Evolutionary conservation across 1,284 basidiomycete genomes (phyloP).

Genomic region (Athelia psychrophila): DNA sequence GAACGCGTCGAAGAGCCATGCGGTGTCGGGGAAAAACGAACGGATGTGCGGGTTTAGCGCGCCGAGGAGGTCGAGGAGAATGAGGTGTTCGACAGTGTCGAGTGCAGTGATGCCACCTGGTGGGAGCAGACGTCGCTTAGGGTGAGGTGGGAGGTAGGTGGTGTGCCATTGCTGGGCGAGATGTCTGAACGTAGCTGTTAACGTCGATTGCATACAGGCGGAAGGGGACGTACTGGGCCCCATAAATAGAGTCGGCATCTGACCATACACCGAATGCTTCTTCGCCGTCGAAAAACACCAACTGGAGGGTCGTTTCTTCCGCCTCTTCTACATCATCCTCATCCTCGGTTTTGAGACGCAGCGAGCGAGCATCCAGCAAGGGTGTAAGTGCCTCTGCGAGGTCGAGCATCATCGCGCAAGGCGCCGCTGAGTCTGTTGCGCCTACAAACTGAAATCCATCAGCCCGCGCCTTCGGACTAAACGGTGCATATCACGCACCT

Average conservation of each 20-base stretch:
- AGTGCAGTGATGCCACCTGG: constrained; percentile 58
- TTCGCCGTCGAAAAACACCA: constrained; percentile 98
- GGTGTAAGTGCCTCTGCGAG: constrained; percentile 78
- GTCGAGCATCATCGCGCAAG: constrained; percentile 93
- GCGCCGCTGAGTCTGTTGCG: constrained; percentile 95
- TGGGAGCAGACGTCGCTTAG: constrained; percentile 55
- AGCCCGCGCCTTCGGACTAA: background rate
- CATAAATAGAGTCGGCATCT: constrained; percentile 88
- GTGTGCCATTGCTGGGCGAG: constrained; percentile 81
- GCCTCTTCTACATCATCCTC: constrained; percentile 73
- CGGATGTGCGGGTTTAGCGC: constrained; percentile 68
- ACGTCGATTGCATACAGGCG: background rate
- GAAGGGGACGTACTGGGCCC: constrained; percentile 61
- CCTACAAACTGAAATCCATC: constrained; percentile 77
- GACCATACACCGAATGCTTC: constrained; percentile 96
- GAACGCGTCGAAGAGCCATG: constrained; percentile 86
- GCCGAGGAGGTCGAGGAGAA: constrained; percentile 89
- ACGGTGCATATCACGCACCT: constrained; percentile 43
- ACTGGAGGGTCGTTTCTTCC: constrained; percentile 82
- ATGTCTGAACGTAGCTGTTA: constrained; percentile 50
- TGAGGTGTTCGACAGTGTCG: constrained; percentile 83
- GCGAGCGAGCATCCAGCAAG: constrained; percentile 62
- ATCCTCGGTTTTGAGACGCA: constrained; percentile 50
- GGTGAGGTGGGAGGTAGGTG: constrained; percentile 57
- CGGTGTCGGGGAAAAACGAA: constrained; percentile 85